phyloP scores from a whole-genome alignment of 2,329 filamentous ascomycete genomes.

The Lizonia empirigonia region DNA sequence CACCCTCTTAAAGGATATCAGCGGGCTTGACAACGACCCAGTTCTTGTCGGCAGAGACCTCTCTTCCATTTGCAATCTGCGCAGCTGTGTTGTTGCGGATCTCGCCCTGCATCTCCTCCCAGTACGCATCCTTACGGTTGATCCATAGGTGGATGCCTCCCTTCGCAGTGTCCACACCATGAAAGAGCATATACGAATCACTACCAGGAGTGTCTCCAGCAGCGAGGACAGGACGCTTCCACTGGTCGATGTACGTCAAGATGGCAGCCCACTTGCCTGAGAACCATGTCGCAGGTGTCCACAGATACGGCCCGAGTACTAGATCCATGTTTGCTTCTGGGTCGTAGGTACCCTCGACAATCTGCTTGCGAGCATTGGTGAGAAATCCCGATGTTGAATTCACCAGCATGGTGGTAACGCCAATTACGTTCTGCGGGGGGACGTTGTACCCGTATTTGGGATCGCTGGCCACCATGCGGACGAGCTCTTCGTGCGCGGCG shows the following conservation, averaged over 20 bases:
- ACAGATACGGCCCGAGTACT: conserved; percentile 35
- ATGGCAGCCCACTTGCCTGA: conserved; percentile 41
- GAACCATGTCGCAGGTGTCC: conserved; percentile 41
- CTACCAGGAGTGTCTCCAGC: conserved; percentile 40
- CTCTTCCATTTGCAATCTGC: conserved; percentile 35
- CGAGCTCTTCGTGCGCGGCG: conserved; percentile 40
- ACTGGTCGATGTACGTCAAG: conserved; percentile 38
- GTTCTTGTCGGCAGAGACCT: conserved; percentile 39
- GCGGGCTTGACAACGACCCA: conserved; percentile 38
- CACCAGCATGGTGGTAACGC: conserved; percentile 38
- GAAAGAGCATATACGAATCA: conserved; percentile 41
- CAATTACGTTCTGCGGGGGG: conserved; percentile 38
- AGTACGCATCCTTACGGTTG: conserved; percentile 30
- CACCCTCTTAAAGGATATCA: conserved; percentile 39
- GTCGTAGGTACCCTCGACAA: conserved; percentile 33
- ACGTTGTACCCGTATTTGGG: conserved; percentile 43
- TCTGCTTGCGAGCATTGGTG: conserved; percentile 37
- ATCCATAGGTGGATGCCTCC: conserved; percentile 41
- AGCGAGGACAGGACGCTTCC: conserved; percentile 38
- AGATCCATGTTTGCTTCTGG: conserved; percentile 34
- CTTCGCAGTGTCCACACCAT: conserved; percentile 36
- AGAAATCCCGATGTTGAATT: conserved; percentile 34
- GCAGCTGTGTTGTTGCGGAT: conserved; percentile 31
- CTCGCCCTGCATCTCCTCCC: conserved; percentile 28
- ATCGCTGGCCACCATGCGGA: conserved; percentile 40